Evolutionary conservation across 306 rosid species (phyloP), one percentile per base, ranked within the genome.

Genomic region (Inga laurina): DNA sequence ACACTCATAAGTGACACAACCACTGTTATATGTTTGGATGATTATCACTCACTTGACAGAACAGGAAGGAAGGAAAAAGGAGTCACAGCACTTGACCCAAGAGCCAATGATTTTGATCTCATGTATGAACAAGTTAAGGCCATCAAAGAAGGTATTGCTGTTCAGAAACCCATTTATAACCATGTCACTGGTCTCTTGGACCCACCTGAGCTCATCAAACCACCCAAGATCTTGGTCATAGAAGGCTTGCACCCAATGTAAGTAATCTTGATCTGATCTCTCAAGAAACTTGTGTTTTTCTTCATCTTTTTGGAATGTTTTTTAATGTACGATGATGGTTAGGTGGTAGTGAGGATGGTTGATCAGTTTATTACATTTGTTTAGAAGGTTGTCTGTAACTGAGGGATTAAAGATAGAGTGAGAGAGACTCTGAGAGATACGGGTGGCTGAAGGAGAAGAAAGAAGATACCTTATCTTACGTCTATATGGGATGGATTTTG

Each of bases 221-320:
- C 99, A 1, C 99, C 99, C 35, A 97, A 92, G 87, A 92, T 97
- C 81, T 93, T 97, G 2, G 99, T 97, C 87, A 97, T 97, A 81
- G 99, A 97, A 90, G 99, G 99, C 32, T 87, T 97, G 74, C 99
- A 97, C 77, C 99, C 99, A 83, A 97, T 97, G 99, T 94, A 86
- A 91, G 98, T 87, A 68, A 22, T 62, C 37, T 24, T 27, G n/a
- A 19, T 54, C 61, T 19, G 59, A 64, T 27, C 7, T 27, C 30
- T 62, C 37, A 4, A 24, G 7, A 27, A 62, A 62, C 14, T 35
- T 8, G 45, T 67, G 22, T 67, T 34, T 12, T 68, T 68, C 27
- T 68, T 35, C 22, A 35, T 35, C 30, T 39, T 18, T 37, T 16
- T 16, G 72, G 18, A 32, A 4, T 44, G 24, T 57, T 5, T 16